These are phyloP conservation scores for Luvunga scandens DNA, from an alignment of 345 rosid genomes.

Conservation along the genomic window DNA sequence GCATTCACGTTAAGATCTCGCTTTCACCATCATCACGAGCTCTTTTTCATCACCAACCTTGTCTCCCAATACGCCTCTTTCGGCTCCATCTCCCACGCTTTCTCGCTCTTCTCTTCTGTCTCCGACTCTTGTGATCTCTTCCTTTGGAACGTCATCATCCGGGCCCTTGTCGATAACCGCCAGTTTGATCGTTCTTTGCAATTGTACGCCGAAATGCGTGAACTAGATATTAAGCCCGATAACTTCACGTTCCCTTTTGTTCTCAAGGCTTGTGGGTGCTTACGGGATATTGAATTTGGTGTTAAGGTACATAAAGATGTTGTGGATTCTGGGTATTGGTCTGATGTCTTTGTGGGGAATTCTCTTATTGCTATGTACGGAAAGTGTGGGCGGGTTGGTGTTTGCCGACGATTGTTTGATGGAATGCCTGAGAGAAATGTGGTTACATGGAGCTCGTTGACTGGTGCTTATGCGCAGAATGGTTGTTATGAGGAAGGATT, in stretches of 20 bases:
- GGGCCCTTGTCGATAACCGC: conserved; percentile 31
- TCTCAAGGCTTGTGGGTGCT: conserved; percentile 39
- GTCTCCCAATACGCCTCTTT: conserved; percentile 31
- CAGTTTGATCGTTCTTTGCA: conserved; percentile 16
- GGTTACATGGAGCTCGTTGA: conserved; percentile 34
- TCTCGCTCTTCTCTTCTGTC: conserved; percentile 31
- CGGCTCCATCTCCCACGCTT: conserved; percentile 34
- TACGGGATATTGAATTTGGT: conserved; percentile 20
- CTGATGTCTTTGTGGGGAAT: conserved; percentile 30
- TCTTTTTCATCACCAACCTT: conserved; percentile 35
- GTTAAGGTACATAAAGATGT: conserved; percentile 29
- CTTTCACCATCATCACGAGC: conserved; percentile 22
- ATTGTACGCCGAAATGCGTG: conserved; percentile 32
- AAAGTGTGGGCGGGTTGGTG: conserved; percentile 18
- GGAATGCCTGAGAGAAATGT: conserved; percentile 31
- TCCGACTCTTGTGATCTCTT: conserved; percentile 27
- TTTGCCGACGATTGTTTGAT: conserved; percentile 29
- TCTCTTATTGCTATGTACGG: conserved; percentile 46
- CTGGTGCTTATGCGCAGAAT: conserved; percentile 23
- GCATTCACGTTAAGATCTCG: conserved; percentile 27
- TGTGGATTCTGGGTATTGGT: conserved; percentile 25
- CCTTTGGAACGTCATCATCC: conserved; percentile 42
- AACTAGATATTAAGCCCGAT: conserved; percentile 28
- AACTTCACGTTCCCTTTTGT: conserved; percentile 39
- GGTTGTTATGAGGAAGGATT: conserved; percentile 23